These are phyloP conservation scores for Atalantia buxifolia DNA, from an alignment of 345 rosid species.

Conservation along the genomic window DNA sequence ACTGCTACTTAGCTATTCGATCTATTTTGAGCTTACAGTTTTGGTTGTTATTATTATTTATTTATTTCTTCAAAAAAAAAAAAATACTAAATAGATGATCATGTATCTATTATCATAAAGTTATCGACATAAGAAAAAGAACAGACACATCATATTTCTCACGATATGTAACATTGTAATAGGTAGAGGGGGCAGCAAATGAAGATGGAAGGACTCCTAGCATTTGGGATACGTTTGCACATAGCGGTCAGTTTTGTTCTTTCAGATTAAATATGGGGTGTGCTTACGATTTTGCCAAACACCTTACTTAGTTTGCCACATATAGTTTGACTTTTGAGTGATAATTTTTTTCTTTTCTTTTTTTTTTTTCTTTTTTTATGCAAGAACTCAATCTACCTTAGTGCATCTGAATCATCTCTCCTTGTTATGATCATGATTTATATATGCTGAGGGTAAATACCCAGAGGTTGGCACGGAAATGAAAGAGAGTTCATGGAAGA, in stretches of 20 bases:
- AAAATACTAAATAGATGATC: neutral
- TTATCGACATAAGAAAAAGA: neutral
- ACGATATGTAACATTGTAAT: neutral
- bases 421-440: neutral
- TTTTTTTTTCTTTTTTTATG: neutral
- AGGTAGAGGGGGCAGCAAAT: conserved; percentile 49
- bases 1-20: neutral
- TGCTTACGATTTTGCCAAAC: neutral
- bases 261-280: neutral
- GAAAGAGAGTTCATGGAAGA: neutral
- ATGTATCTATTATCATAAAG: too few species aligned
- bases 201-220: conserved; percentile 48
- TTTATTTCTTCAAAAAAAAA: too few species aligned
- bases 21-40: neutral
- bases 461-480: neutral
- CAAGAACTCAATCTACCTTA: neutral
- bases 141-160: neutral
- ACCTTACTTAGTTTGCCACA: neutral
- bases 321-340: neutral
- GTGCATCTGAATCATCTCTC: neutral
- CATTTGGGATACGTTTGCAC: conserved; percentile 38
- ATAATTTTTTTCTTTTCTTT: too few species aligned
- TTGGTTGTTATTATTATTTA: too few species aligned
- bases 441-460: neutral
- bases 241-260: conserved; percentile 22